Evolutionary conservation across 257 asterid species (phyloP).

Genomic region (Knoxia roxburghii): DNA sequence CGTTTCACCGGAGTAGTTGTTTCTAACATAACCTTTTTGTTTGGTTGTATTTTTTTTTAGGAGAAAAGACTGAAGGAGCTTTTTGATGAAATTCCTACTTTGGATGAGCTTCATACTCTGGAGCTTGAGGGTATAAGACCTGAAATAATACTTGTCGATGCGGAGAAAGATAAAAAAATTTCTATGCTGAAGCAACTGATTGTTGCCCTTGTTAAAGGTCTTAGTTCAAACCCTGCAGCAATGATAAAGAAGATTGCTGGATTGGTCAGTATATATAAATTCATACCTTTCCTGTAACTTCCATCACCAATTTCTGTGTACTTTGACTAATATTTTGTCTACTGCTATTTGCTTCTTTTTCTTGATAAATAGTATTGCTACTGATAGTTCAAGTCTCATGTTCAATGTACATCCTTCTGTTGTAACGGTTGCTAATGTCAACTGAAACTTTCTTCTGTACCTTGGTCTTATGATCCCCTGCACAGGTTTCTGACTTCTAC

Average conservation of each 20-base stretch:
- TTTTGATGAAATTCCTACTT: conserved; percentile 72
- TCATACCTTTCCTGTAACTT: background rate
- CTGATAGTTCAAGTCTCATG: background rate
- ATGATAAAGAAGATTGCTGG: conserved; percentile 93
- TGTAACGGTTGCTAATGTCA: background rate
- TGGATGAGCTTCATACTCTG: conserved; percentile 79
- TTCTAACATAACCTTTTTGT: conserved; percentile 1
- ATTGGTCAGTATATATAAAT: conserved; percentile 55
- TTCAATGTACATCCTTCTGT: background rate
- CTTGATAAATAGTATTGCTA: background rate
- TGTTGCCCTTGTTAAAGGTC: conserved; percentile 79
- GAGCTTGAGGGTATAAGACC: conserved; percentile 78
- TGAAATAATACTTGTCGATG: conserved; percentile 86
- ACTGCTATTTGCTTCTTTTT: background rate
- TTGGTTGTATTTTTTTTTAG: conserved; percentile 31
- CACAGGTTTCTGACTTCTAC: conserved; percentile 82
- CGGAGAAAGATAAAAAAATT: conserved; percentile 80
- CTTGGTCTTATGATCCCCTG: background rate
- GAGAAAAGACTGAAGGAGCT: conserved; percentile 87
- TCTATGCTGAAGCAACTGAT: conserved; percentile 80
- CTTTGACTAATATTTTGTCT: background rate
- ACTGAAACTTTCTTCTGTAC: background rate
- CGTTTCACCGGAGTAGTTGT: background rate
- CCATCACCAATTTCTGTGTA: background rate
- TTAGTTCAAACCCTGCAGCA: conserved; percentile 70